Evolutionary conservation across 495 filamentous ascomycete genomes (phyloP), one percentile per base, ranked within the genome.

Genomic region (Choiromyces venosus): DNA sequence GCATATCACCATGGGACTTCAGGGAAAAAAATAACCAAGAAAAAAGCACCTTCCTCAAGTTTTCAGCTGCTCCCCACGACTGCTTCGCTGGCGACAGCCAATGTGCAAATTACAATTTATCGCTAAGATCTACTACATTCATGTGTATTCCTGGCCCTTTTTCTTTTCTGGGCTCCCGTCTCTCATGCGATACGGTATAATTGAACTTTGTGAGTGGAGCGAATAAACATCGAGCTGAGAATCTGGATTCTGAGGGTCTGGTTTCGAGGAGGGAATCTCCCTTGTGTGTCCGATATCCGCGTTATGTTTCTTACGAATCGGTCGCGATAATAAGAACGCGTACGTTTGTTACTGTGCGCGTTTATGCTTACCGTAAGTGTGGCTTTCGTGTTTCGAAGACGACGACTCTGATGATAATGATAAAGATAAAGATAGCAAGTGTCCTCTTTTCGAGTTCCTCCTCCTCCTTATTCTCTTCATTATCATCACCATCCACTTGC

Each of bases 151-250:
- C 69, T 46, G 36, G 74, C 33, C 64, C 38, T 61, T 64, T 72
- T 76, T 67, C 66, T 38, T 76, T n/a, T n/a, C n/a, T n/a, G n/a
- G n/a, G n/a, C n/a, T n/a, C n/a, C 56, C 46, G 10, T 12, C 52
- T 16, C 25, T 61, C 10, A 29, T 16, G 12, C 52, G 25, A 29
- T 16, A 5, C 52, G 25, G 66, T 76, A 77, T 69, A 69, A 61
- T 67, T 39, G 64, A 73, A 69, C 69, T 70, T 73, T 69, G 75
- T 61, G 39, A 33, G 70, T 29, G 72, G 39, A 52, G 71, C 18
- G 52, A 46, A 70, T 71, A 73, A 77, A 77, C 69, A 77, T 73
- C 75, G 74, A 77, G 75, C 75, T 77, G 75, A 77, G 75, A 73
- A 69, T 77, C 25, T 33, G 65, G 39, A 64, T 72, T 67, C 75